These are phyloP conservation scores for Aureobasidium mangrovei DNA, from an alignment of 2,329 filamentous ascomycete genomes.

Conservation along the genomic window DNA sequence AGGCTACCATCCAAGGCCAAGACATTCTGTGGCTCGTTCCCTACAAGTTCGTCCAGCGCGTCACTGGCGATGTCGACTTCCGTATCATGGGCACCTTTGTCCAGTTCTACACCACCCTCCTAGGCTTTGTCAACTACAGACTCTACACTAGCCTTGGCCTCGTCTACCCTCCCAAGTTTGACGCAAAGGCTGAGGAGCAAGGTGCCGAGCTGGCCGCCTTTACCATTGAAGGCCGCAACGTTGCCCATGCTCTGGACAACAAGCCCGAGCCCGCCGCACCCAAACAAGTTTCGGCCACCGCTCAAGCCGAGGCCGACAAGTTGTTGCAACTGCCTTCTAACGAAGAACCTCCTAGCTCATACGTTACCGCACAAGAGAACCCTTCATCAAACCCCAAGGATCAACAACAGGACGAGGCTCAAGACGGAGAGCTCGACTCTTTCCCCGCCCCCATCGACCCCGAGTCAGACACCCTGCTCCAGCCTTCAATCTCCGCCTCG, in stretches of 20 bases:
- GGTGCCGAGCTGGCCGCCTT: conserved; percentile 88
- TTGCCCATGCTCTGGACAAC: conserved; percentile 21
- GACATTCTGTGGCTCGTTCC: conserved; percentile 95
- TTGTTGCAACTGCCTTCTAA: conserved; percentile 24
- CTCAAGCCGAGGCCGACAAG: conserved; percentile 42
- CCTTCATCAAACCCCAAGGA: conserved; percentile 34
- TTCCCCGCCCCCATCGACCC: conserved; percentile 71
- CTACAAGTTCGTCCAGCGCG: conserved; percentile 93
- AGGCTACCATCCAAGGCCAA: conserved; percentile 93
- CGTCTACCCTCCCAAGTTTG: conserved; percentile 93
- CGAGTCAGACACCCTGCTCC: conserved; percentile 76
- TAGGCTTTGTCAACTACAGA: conserved; percentile 93
- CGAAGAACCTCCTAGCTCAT: conserved; percentile 17
- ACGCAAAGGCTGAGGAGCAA: conserved; percentile 74
- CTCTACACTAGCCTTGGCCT: conserved; percentile 86
- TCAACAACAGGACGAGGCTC: conserved; percentile 26
- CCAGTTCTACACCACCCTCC: conserved; percentile 94
- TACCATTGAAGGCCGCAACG: conserved; percentile 66
- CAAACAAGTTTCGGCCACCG: conserved; percentile 29
- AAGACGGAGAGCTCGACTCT: conserved; percentile 63
- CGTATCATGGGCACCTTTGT: conserved; percentile 99
- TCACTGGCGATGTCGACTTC: conserved; percentile 92
- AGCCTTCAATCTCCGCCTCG: conserved; percentile 57
- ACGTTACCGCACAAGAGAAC: conserved; percentile 27
- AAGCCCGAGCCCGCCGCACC: conserved; percentile 18